Evolutionary conservation across 129 eudicot species (phyloP), one percentile per base, ranked within the genome.

Genomic region (Arctium lappa): DNA sequence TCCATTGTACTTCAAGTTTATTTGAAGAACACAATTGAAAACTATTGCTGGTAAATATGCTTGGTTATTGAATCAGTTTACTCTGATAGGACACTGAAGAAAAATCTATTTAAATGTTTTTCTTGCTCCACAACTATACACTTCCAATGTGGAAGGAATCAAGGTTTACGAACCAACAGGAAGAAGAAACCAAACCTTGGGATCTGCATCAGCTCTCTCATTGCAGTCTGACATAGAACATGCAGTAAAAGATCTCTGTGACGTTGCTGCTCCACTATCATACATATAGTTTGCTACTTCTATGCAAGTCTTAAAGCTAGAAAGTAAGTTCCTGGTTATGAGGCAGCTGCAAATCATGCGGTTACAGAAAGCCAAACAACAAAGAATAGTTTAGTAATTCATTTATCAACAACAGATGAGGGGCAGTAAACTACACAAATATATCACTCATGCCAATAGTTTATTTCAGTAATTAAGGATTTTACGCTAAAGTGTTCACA

Each of bases 231-330:
- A 83, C 81, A 44, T 86, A 62, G 93, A 87, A 86, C 86, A 79
- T 72, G 79, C 68, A 65, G 81, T 79, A 71, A 75, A 62, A 38
- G 90, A 81, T 86, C 91, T 87, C 15, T 75, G 85, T 39, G 88
- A 74, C 60, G 74, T 85, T 32, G 81, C 88, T 77, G 90, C 88
- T 84, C 89, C 90, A 84, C 80, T 89, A 87, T 85, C 88, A 87
- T 74, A 50, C 99, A 95, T 91, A 88, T 89, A 95, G 81, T 68
- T 80, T 79, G 85, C 94, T 8, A 95, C 94, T 85, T 95, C 95
- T n/a, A 82, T 79, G 89, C 99, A 95, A 90, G 92, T 95, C 88
- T 91, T 95, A 75, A 95, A 89, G 86, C 97, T 97, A 80, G 94
- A 79, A 48, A 95, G 97, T 69, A 95, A 82, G 88, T 91, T 95